Base-by-base conservation (phyloP, 179 eudicot species). In the Spergularia azorica region DNA sequence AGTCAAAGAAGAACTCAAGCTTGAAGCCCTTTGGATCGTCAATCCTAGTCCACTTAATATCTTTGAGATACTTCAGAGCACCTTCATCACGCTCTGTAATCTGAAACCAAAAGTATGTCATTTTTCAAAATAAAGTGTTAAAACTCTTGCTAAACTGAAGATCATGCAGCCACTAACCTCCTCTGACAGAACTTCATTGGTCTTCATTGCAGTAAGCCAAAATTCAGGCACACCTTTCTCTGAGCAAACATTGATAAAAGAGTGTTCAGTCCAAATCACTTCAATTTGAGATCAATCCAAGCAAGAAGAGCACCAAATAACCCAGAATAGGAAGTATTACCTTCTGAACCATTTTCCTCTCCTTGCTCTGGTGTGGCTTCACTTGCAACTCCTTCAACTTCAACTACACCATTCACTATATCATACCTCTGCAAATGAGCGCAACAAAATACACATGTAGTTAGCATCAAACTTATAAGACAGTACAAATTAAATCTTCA, bases 121-220 rank as follows among this genome's bases (percentile, higher is more conserved):
- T 8, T 52, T 52, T 48, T 26, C 26, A 12, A n/a, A 43, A 8
- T 39, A 46, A 46, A 46, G 9, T 46, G 9, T 9, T 43, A 6
- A 72, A 72, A 5, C 3, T 20, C 18, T 36, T 6, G 32, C 48
- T 2, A 10, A 36, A 39, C 48, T 10, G 13, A 63, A 32, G 77
- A 52, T 64, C 21, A 62, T 36, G 1, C 50, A 38, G 15, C 8
- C 59, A 39, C 50, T 76, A 17, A 89, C 99, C 97, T 95, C 97
- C 67, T 95, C 97, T 17, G 92, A 87, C 83, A 93, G 79, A 65
- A 93, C 83, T 76, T 93, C 99, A 81, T 91, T 87, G 52, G 87
- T 93, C 88, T 93, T 93, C 98, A 95, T 84, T 60, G 99, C 99
- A 71, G 82, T 89, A 10, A 95, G 73, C 99, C 99, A 95, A 76